These are phyloP conservation scores for Rosa multiflora DNA, from an alignment of 306 rosid genomes.

Conservation along the genomic window DNA sequence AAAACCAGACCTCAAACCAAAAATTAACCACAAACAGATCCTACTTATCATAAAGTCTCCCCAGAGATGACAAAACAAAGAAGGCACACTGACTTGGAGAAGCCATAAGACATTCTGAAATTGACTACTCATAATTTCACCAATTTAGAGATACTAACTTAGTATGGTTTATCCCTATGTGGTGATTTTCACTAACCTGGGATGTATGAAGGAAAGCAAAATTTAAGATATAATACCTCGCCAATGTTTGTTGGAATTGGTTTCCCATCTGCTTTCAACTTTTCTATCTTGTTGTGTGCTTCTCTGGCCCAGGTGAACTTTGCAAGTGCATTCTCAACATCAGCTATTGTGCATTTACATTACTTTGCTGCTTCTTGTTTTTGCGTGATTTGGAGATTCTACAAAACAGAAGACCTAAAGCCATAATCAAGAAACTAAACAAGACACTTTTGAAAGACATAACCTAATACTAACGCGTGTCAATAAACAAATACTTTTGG, in stretches of 20 bases:
- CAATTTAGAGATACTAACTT: neutral
- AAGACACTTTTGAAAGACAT: neutral
- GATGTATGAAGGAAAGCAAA: constrained; percentile 15
- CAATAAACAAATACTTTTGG: neutral
- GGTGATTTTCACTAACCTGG: neutral
- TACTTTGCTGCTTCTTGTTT: constrained; percentile 80
- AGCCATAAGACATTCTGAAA: neutral
- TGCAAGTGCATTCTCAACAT: constrained; percentile 82
- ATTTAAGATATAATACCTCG: constrained; percentile 47
- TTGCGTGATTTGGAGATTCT: constrained; percentile 61
- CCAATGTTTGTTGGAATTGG: constrained; percentile 67
- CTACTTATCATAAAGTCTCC: neutral
- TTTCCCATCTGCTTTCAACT: constrained; percentile 82
- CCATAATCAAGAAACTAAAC: constrained; percentile 28
- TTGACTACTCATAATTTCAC: neutral
- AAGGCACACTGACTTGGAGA: neutral
- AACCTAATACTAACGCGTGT: neutral
- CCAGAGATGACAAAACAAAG: neutral
- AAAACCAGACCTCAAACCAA: neutral
- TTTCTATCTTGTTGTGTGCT: constrained; percentile 72
- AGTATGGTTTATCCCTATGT: neutral
- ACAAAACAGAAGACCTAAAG: constrained; percentile 36
- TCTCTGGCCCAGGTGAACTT: constrained; percentile 91
- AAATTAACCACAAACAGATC: neutral
- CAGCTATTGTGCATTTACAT: constrained; percentile 70